phyloP scores from a whole-genome alignment of 169 alveolate genomes.

The Amoebophrya sp. region DNA sequence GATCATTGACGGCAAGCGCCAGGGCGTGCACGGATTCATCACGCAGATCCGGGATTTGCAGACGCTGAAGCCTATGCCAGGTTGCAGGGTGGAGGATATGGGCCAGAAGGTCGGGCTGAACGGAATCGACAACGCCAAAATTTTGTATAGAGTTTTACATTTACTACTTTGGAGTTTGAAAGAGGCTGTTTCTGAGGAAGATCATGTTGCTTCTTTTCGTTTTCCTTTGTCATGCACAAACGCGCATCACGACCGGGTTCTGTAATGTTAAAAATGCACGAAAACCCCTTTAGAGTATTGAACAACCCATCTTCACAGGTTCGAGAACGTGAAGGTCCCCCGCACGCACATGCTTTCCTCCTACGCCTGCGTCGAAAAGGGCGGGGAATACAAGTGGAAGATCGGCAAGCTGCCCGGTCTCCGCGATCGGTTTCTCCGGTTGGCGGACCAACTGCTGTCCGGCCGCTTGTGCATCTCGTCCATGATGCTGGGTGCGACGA shows the following conservation, averaged over 20 bases:
- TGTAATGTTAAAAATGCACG: too few species aligned
- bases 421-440: constrained; percentile 53
- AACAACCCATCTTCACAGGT: background rate
- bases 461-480: constrained; percentile 60
- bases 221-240: too few species aligned
- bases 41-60: constrained; percentile 37
- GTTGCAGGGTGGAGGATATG: constrained; percentile 63
- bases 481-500: constrained; percentile 52
- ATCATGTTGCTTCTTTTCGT: too few species aligned
- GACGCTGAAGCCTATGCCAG: constrained; percentile 42
- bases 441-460: constrained; percentile 56
- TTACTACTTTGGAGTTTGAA: too few species aligned
- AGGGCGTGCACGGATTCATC: constrained; percentile 41
- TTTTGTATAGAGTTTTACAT: constrained; percentile 38
- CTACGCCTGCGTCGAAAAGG: background rate
- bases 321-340: constrained; percentile 54
- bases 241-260: too few species aligned
- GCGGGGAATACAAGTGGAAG: background rate
- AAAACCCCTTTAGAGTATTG: too few species aligned
- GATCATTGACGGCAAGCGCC: constrained; percentile 31
- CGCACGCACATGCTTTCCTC: constrained; percentile 50
- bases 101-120: constrained; percentile 60
- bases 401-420: constrained; percentile 17
- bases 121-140: constrained; percentile 65
- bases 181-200: too few species aligned